These are phyloP conservation scores for Spizellomyces punctatus DNA, from an alignment of 192 early-diverging fungal species.

Conservation along the genomic window DNA sequence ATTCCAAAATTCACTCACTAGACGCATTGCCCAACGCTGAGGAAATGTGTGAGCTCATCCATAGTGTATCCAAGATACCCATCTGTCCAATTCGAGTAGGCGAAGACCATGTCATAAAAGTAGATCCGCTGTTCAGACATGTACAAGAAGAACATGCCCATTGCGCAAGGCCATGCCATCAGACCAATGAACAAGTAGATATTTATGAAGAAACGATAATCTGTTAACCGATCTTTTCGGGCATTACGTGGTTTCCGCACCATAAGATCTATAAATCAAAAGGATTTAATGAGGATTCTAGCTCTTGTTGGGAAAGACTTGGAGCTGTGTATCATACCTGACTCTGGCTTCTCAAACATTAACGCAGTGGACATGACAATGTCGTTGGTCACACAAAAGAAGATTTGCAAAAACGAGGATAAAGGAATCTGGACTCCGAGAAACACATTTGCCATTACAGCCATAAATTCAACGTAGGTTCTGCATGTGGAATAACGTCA, in stretches of 20 bases:
- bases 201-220: slow-evolving; percentile 66
- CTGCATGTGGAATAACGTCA: slow-evolving; percentile 3
- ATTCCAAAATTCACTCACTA: slow-evolving; percentile 42
- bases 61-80: slow-evolving; percentile 52
- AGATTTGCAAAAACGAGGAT: slow-evolving; percentile 65
- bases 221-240: slow-evolving; percentile 66
- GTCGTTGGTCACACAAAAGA: slow-evolving; percentile 55
- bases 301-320: slow-evolving; percentile 55
- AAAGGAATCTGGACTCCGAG: slow-evolving; percentile 80
- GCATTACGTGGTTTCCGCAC: slow-evolving; percentile 70
- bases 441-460: slow-evolving; percentile 77
- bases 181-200: slow-evolving; percentile 81
- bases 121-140: slow-evolving; percentile 37
- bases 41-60: slow-evolving; percentile 47
- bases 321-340: too few relatives aligned
- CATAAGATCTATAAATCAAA: slow-evolving; percentile 58
- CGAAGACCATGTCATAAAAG: slow-evolving; percentile 56
- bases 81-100: slow-evolving; percentile 59
- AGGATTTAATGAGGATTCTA: too few relatives aligned
- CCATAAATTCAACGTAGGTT: slow-evolving; percentile 68
- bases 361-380: slow-evolving; percentile 65
- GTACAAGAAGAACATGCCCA: slow-evolving; percentile 75
- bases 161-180: slow-evolving; percentile 65
- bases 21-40: slow-evolving; percentile 59
- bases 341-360: slow-evolving; percentile 59